These are phyloP conservation scores for Pisolithus marmoratus DNA, from an alignment of 768 basidiomycete species.

Conservation along the genomic window DNA sequence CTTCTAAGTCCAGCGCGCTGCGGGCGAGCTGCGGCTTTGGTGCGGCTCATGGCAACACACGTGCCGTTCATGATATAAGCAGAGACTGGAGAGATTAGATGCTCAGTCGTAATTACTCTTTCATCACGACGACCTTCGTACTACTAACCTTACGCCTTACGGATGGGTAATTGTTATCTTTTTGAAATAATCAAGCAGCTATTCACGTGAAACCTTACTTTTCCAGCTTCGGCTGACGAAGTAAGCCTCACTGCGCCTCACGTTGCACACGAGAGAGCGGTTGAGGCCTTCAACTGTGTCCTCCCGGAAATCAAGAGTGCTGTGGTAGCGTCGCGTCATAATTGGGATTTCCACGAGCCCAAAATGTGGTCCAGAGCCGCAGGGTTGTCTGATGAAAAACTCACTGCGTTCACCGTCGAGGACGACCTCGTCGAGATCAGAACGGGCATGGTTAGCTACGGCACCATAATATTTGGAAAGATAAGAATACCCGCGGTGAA, in stretches of 20 bases:
- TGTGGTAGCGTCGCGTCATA: slow-evolving; percentile 56
- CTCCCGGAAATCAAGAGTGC: slow-evolving; percentile 54
- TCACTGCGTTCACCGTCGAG: slow-evolving; percentile 47
- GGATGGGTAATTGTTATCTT: slow-evolving; percentile 21
- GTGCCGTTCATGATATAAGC: no score
- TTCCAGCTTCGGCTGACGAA: slow-evolving; percentile 50
- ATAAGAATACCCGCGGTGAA: slow-evolving; percentile 62
- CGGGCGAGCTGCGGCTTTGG: no score
- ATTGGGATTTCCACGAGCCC: slow-evolving; percentile 62
- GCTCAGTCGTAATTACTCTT: neutral
- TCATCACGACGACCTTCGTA: neutral
- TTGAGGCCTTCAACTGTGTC: slow-evolving; percentile 59
- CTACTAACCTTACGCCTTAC: neutral
- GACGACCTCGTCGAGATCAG: slow-evolving; percentile 41
- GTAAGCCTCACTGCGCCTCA: slow-evolving; percentile 56
- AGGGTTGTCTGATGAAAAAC: slow-evolving; percentile 44
- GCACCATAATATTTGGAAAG: slow-evolving; percentile 71
- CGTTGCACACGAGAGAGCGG: slow-evolving; percentile 49
- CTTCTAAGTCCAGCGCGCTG: no score
- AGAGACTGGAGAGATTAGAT: neutral
- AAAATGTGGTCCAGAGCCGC: slow-evolving; percentile 61
- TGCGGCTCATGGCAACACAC: no score
- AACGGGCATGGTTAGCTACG: slow-evolving; percentile 58
- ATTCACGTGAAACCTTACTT: slow-evolving; percentile 9
- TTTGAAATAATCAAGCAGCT: neutral